phyloP scores from a whole-genome alignment of 1,284 basidiomycete genomes.

The Sanghuangporus baumii region DNA sequence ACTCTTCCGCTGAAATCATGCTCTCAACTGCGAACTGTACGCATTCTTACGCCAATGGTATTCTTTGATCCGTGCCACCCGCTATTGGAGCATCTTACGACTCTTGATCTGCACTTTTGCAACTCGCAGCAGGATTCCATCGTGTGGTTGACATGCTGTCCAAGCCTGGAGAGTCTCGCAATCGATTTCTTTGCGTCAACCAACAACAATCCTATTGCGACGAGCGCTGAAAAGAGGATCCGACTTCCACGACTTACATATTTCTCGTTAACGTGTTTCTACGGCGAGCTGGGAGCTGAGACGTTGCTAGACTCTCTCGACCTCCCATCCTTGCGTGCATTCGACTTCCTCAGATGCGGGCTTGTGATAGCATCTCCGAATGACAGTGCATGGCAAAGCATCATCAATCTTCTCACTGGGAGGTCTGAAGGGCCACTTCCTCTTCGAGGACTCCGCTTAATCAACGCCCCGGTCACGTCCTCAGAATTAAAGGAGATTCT shows the following conservation, averaged over 20 bases:
- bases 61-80: background rate
- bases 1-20: background rate
- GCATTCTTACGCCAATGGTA: background rate
- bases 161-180: background rate
- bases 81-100: background rate
- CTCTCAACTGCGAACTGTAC: background rate
- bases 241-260: background rate
- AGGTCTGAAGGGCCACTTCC: background rate
- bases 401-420: background rate
- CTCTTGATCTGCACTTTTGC: background rate
- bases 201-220: background rate
- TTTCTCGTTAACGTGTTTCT: background rate
- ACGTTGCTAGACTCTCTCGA: slow-evolving; percentile 1
- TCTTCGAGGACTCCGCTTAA: background rate
- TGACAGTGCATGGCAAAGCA: background rate
- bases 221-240: background rate
- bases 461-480: background rate
- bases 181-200: background rate
- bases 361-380: background rate
- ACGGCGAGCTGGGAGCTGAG: background rate
- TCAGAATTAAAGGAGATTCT: background rate
- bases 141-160: background rate
- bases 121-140: background rate
- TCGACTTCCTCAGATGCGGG: background rate
- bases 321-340: background rate